Evolutionary conservation across 2,329 filamentous ascomycete species (phyloP).

Genomic region (Nemania sp.): DNA sequence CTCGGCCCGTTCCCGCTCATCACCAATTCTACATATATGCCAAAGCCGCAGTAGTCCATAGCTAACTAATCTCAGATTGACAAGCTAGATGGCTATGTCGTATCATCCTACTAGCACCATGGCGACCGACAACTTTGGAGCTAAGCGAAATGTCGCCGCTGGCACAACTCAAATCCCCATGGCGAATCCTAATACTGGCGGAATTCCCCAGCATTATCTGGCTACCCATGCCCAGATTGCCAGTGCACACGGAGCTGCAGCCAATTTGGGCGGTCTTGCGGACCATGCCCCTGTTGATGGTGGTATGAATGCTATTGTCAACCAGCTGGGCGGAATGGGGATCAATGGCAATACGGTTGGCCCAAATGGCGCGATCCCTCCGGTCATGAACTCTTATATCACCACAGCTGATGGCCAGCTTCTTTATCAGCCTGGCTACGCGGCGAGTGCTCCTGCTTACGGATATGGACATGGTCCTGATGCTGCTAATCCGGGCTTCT

Average conservation of each 20-base stretch:
- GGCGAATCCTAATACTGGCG: conserved; percentile 26
- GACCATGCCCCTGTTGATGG: conserved; percentile 29
- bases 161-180: conserved; percentile 30
- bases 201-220: conserved; percentile 31
- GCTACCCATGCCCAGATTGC: conserved; percentile 29
- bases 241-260: conserved; percentile 26
- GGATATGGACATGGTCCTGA: conserved; percentile 34
- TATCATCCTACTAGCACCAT: conserved; percentile 31
- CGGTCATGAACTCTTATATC: conserved; percentile 38
- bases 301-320: conserved; percentile 36
- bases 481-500: conserved; percentile 34
- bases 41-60: no score
- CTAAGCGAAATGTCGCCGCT: conserved; percentile 30
- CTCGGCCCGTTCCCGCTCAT: no score
- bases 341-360: conserved; percentile 37
- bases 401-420: conserved; percentile 41
- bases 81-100: conserved; percentile 30
- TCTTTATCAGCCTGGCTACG: conserved; percentile 30
- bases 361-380: conserved; percentile 33
- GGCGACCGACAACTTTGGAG: conserved; percentile 31
- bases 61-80: conserved; percentile 11
- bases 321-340: conserved; percentile 40
- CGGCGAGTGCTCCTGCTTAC: conserved; percentile 31
- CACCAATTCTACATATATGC: no score
- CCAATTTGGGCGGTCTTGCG: conserved; percentile 27